Percentiles rank a stretch among this genome's conserved stretches.
phyloP scores from a whole-genome alignment of 108 stramenopile species.

The Cyclotella kingstonii region DNA sequence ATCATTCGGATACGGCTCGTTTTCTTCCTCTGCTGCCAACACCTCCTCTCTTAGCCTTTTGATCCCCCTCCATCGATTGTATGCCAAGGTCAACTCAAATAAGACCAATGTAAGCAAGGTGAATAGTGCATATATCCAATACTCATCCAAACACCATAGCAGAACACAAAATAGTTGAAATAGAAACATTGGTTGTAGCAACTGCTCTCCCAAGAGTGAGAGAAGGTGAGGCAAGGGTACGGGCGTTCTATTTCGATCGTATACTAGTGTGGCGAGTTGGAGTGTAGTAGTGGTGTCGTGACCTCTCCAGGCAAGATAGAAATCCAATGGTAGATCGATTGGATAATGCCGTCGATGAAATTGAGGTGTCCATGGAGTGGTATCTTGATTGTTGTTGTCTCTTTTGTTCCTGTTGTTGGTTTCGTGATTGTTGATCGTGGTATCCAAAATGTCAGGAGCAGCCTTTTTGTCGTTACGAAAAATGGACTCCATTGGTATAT shows the following conservation, averaged over 20 bases:
- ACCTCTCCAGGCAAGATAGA: constrained; percentile 67
- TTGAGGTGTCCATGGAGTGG: constrained; percentile 13
- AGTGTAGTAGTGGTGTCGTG: constrained; percentile 37
- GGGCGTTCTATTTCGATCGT: constrained; percentile 81
- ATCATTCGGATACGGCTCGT: constrained; percentile 18
- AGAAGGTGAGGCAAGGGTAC: constrained; percentile 88
- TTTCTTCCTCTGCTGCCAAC: constrained; percentile 2
- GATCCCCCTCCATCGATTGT: constrained; percentile 76
- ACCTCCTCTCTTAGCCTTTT: constrained; percentile 76
- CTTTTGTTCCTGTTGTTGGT: constrained; percentile 1
- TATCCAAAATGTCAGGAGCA: constrained; percentile 39
- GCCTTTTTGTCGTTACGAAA: constrained; percentile 15
- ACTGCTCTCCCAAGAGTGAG: constrained; percentile 86
- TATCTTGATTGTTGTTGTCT: neutral
- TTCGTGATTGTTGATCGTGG: neutral
- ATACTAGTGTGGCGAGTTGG: constrained; percentile 40
- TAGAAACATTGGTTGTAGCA: constrained; percentile 93
- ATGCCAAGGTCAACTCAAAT: constrained; percentile 92
- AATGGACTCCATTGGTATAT: constrained; percentile 37
- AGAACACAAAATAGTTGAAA: constrained; percentile 98
- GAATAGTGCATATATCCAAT: constrained; percentile 97
- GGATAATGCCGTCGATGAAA: constrained; percentile 70
- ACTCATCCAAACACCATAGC: constrained; percentile 97
- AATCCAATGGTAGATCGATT: constrained; percentile 57
- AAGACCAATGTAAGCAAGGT: constrained; percentile 88